Evolutionary conservation across 202 grass and related monocot species (phyloP).

Genomic region (Panicum hallii): DNA sequence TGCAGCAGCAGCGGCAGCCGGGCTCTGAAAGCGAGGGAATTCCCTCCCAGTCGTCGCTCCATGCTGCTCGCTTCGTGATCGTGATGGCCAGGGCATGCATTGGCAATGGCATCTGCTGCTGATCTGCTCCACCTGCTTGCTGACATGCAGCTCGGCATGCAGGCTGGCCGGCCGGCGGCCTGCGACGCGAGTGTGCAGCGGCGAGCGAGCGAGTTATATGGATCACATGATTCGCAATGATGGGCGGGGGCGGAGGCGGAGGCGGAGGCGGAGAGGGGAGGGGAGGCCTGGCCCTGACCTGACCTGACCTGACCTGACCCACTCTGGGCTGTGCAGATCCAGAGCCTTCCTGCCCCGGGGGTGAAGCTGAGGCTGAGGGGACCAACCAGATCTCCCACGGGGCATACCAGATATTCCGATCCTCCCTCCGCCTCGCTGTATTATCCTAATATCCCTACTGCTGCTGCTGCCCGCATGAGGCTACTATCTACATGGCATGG

Average conservation of each 20-base stretch:
- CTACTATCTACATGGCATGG: background rate
- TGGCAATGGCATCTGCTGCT: background rate
- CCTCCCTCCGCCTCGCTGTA: background rate
- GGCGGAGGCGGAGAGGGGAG: background rate
- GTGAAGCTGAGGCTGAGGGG: background rate
- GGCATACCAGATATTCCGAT: conserved; percentile 37
- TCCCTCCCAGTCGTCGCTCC: background rate
- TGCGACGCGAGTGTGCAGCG: conserved; percentile 9
- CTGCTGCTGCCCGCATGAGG: background rate
- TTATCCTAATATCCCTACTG: background rate
- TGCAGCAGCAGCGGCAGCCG: background rate
- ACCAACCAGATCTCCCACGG: conserved; percentile 38
- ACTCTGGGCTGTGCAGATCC: conserved; percentile 52
- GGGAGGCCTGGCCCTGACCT: too few species aligned
- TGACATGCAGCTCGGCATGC: background rate
- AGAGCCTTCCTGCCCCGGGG: conserved; percentile 38
- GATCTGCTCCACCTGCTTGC: background rate
- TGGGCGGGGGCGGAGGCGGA: conserved; percentile 18
- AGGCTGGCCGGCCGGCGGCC: background rate
- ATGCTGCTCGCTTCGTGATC: background rate
- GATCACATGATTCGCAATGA: conserved; percentile 65
- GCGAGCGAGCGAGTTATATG: conserved; percentile 33
- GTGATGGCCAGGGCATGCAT: background rate
- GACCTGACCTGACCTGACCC: background rate
- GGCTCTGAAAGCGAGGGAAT: conserved; percentile 31